These are phyloP conservation scores for Xylogone sp. DNA, from an alignment of 2,329 filamentous ascomycete species.

Conservation along the genomic window DNA sequence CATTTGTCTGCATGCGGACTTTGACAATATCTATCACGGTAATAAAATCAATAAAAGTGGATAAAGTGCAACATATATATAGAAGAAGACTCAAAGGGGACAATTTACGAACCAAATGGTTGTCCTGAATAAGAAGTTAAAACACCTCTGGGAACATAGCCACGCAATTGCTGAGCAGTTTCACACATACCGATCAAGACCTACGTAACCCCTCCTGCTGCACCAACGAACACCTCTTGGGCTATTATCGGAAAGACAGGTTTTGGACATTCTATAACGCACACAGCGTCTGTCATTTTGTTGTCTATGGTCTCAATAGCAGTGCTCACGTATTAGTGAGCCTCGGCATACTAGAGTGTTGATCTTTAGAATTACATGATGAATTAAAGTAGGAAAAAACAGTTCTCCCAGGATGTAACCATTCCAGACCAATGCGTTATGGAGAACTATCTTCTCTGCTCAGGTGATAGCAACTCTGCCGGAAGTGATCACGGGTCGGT, in stretches of 20 bases:
- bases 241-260: slow-evolving; percentile 24
- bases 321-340: no score
- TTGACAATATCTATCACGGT: slow-evolving; percentile 96
- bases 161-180: background rate
- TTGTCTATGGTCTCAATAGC: no score
- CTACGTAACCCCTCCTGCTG: slow-evolving; percentile 88
- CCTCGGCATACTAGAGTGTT: no score
- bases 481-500: background rate
- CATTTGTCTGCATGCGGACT: slow-evolving; percentile 89
- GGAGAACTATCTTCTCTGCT: background rate
- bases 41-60: slow-evolving; percentile 40
- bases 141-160: no score
- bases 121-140: background rate
- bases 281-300: slow-evolving; percentile 26
- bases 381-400: background rate
- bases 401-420: background rate
- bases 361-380: no score
- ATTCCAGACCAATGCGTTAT: no score
- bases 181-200: slow-evolving; percentile 80
- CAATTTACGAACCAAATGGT: background rate
- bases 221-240: slow-evolving; percentile 90
- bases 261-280: slow-evolving; percentile 21
- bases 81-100: background rate
- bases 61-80: background rate
- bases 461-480: background rate